Base-by-base conservation (phyloP, 2,329 filamentous ascomycete genomes). In the Xenosphaeropsis pyriputrescens region DNA sequence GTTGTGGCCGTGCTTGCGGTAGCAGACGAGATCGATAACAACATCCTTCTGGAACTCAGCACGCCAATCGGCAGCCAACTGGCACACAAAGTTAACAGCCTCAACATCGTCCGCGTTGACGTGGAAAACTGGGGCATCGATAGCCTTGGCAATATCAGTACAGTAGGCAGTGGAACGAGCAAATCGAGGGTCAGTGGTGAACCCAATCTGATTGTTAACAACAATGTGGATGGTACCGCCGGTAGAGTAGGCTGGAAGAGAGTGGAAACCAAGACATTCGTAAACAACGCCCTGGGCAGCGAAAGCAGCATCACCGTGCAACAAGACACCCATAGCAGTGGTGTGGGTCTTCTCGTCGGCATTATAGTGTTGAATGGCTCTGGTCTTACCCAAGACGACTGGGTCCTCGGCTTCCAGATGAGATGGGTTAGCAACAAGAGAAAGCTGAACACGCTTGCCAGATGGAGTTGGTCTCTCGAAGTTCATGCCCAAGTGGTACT, bases 401-500 rank as follows among this genome's bases (percentile, higher is more conserved):
- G 91, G 91, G 58, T 98, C 91, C 63, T 98, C 91, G 36, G 91
- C 91, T 65, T 98, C 91, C 55, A 98, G 68, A 70, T 98, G 91
- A 40, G 91, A 98, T 30, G 91, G 91, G 62, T 98, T 98, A 64
- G 91, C 91, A 43, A 98, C 91, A 36, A 98, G 76, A 44, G 91
- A 98, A 39, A 98, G 77, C 67, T 98, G 91, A n/a, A 98, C 91
- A 46, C 91, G 91, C 75, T 96, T 96, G 52, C 91, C 91, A 32
- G 89, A 96, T 41, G 91, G 91, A 8, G 91, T 98, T 39, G 91
- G 91, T 45, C 91, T 85, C 68, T 98, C 91, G 50, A 98, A 98
- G 70, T 98, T 98, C 91, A 98, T 98, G 57, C 91, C 91, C 54
- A 98, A 69, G 67, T 98, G 91, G 67, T 98, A 98, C 65, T 98